Base-by-base conservation (phyloP, 2,329 filamentous ascomycete genomes). In the Orbilia ellipsospora region DNA sequence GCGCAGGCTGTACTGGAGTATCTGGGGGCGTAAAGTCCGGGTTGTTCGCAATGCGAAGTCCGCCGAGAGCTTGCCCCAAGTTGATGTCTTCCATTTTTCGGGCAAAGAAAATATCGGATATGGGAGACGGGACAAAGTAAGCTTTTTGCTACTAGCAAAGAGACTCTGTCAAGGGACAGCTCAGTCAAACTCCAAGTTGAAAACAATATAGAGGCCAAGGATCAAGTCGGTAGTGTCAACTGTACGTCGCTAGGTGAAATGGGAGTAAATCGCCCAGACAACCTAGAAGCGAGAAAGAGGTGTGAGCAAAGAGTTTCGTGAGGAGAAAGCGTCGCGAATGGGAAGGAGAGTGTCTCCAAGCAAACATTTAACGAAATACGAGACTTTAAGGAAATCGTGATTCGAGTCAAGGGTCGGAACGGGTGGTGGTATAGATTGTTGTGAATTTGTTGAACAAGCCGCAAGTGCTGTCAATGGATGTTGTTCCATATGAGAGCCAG, bases 31-130 rank as follows among this genome's bases (percentile, higher is more conserved):
- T 79, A 73, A 79, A 68, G 48, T 78, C 73, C 61, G 88, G 87
- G 84, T 95, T 89, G 84, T 97, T 99, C 80, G 95, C 94, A 83
- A 99, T 98, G 82, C 94, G 92, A 83, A 99, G 86, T 80, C 94
- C 94, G 81, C 95, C 95, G 81, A 98, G 87, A 81, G 93, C 92
- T 85, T 94, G 92, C 81, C 93, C 95, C 79, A 98, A 89, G 84
- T 92, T 96, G 82, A 97, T 85, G 85, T 97, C 93, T 85, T 93
- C 92, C 93, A 97, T 97, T 48, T 48, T 48, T 15, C 5, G 40
- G 13, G 44, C 13, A 6, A 18, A 48, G 44, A 15, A 15, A 15
- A n/a, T 48, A n/a, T n/a, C 40, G 40, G 40, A 12, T 12, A 48
- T 36, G 31, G 31, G 5, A 7, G 5, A 36, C 31, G 10, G 10